Base-by-base conservation (phyloP, 192 early-diverging fungal genomes). In the Linnemannia elongata region DNA sequence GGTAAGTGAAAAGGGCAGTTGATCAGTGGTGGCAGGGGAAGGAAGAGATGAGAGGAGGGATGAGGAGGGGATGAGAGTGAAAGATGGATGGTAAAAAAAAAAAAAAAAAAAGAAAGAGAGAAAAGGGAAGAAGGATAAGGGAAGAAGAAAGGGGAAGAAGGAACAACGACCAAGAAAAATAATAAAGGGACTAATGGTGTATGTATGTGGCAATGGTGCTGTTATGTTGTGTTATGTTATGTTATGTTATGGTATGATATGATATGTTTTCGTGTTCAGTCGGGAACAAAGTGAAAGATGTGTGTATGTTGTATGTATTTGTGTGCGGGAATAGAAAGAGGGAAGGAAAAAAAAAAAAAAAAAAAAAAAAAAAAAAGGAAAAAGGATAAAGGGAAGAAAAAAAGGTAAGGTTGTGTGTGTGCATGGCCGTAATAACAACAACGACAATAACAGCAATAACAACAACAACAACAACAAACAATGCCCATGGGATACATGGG, bases 311-410 rank as follows among this genome's bases (percentile, higher is more conserved):
- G 38, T 39, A 6, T 39, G 38, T 39, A 39, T 39, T 39, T 39
- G 38, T 39, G 38, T 71, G 38, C 69, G 69, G 69, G 69, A 71
- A 71, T 71, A 71, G 39, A 71, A 71, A 71, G 69, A 33, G 33
- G 39, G 39, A 35, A 41, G 35, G 69, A 22, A 22, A 17, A 38
- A 38, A 39, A 39, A 4, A 1, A 4, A 38, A 38, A 39, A 69
- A 15, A 30, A 30, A n/a, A n/a, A n/a, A n/a, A n/a, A n/a, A n/a
- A n/a, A 27, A 63, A 63, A 63, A 33, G 9, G n/a, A 63, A n/a
- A 27, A 63, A 7, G 54, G 47, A 49, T 15, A 55, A 55, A 8
- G 54, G 24, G n/a, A n/a, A 4, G 38, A 9, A 57, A 15, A 33
- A 30, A 30, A 35, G 55, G n/a, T 30, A 13, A 63, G 27, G 60